Evolutionary conservation across 768 basidiomycete species (phyloP), one percentile per base, ranked within the genome.

Genomic region (Suillus alpinus): DNA sequence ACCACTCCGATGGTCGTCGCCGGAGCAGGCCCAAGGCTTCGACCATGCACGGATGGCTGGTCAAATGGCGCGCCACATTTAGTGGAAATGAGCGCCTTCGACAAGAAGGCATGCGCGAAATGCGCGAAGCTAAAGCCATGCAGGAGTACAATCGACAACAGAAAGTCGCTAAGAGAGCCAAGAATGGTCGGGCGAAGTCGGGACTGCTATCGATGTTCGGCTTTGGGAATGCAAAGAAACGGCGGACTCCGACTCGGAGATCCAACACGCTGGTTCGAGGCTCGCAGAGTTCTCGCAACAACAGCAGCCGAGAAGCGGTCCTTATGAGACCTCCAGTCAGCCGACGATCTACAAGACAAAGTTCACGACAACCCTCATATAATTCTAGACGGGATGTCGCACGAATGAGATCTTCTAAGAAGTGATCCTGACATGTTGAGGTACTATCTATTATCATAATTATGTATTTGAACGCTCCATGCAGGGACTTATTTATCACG

Each of bases 1-100:
- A 75, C 64, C 74, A 73, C 60, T 74, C 73, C 32, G 41, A 76
- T 50, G 78, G 80, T 36, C 67, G 75, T 56, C 75, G 77, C 43
- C 78, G 74, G 49, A 84, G 81, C 52, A 80, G 78, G 36, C 81
- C 82, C 44, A 86, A 82, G 58, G 68, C 77, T n/a, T 81, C 80
- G 6, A 80, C 81, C 12, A 80, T 89, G 71, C 89, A 91, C 65
- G 89, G 89, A 36, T 91, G 89, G 88, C 76, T 91, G 61, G 84
- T 86, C n/a, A 91, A 91, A 73, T 82, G 86, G 83, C 81, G 89
- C 62, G 89, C 88, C 29, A 90, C 89, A 13, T 76, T 91, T 36
- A 68, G 80, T 36, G 88, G 87, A 39, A 78, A 88, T 67, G 88
- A 90, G 68, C 67, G 64, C 20, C 73, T 87, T 51, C 80, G 88